Percentiles rank a stretch among this genome's conserved stretches.
Conservation (phyloP, 2,329 filamentous ascomycete genomes). For the Verticillium isaacii region DNA sequence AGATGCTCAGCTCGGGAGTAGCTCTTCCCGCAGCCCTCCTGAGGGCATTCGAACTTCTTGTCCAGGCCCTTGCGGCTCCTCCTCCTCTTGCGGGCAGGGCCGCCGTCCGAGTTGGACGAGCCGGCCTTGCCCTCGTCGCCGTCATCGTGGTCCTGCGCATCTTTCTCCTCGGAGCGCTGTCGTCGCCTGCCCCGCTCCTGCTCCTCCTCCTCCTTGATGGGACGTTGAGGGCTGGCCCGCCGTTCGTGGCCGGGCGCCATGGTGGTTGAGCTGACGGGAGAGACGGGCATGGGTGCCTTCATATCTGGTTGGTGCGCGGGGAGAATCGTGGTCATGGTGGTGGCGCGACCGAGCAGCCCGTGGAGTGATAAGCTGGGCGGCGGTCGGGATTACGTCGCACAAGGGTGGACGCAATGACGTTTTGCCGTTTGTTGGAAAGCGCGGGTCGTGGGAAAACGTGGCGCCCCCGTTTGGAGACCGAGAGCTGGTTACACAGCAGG, state of each 20-base stretch:
- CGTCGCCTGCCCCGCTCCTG: constrained; percentile 29
- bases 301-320: constrained; percentile 32
- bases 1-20: constrained; percentile 96
- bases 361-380: constrained; percentile 6
- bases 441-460: not conserved
- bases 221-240: constrained; percentile 28
- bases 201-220: constrained; percentile 37
- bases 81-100: constrained; percentile 55
- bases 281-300: constrained; percentile 30
- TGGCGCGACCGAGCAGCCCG: constrained; percentile 1
- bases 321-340: constrained; percentile 38
- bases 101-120: constrained; percentile 46
- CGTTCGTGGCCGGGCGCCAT: constrained; percentile 39
- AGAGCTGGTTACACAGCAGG: not conserved
- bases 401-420: not conserved
- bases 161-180: constrained; percentile 37
- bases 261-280: constrained; percentile 30
- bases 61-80: constrained; percentile 74
- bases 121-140: constrained; percentile 36
- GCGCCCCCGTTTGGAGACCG: not conserved
- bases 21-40: constrained; percentile 87
- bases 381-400: not conserved
- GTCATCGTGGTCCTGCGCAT: constrained; percentile 35
- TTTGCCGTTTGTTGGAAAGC: not conserved
- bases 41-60: constrained; percentile 79